Percentiles rank a stretch among this genome's conserved stretches.
phyloP scores from a whole-genome alignment of 2,329 filamentous ascomycete species.

The Paramyrothecium sp. region DNA sequence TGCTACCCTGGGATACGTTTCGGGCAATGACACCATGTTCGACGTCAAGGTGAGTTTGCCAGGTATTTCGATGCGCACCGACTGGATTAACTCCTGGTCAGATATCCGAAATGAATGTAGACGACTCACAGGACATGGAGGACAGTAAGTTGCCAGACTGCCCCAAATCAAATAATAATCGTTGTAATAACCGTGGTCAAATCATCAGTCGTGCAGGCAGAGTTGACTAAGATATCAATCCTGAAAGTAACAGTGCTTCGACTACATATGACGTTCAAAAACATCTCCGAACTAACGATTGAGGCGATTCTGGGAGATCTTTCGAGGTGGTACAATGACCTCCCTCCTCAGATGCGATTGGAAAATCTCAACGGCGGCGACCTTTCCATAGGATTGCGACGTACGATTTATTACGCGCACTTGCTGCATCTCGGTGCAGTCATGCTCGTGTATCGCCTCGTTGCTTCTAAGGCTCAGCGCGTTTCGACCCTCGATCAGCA shows the following conservation, averaged over 20 bases:
- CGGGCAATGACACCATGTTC: slow-evolving; percentile 1
- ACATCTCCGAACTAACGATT: slow-evolving; percentile 1
- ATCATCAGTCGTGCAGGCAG: slow-evolving; percentile 5
- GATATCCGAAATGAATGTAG: not conserved
- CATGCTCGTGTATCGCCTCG: slow-evolving; percentile 5
- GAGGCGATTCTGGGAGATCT: slow-evolving; percentile 2
- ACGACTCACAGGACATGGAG: slow-evolving; percentile 2
- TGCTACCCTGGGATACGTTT: slow-evolving; percentile 5
- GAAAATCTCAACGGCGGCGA: not conserved
- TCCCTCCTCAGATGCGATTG: slow-evolving; percentile 3
- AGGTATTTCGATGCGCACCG: not conserved
- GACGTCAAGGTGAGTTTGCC: not conserved
- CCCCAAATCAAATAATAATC: not conserved
- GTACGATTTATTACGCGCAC: slow-evolving; percentile 4
- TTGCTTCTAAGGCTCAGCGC: not conserved
- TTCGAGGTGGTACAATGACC: slow-evolving; percentile 3
- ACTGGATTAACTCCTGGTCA: not conserved
- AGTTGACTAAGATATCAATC: slow-evolving; percentile 7
- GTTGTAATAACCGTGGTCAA: not conserved
- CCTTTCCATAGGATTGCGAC: not conserved
- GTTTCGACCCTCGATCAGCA: not conserved
- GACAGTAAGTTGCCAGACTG: not conserved
- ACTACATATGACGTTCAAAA: slow-evolving; percentile 3
- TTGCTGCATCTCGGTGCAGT: slow-evolving; percentile 6
- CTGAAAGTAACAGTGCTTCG: slow-evolving; percentile 7